Base-by-base conservation (phyloP, 2,329 filamentous ascomycete species). In the Aspergillus fumigatus region DNA sequence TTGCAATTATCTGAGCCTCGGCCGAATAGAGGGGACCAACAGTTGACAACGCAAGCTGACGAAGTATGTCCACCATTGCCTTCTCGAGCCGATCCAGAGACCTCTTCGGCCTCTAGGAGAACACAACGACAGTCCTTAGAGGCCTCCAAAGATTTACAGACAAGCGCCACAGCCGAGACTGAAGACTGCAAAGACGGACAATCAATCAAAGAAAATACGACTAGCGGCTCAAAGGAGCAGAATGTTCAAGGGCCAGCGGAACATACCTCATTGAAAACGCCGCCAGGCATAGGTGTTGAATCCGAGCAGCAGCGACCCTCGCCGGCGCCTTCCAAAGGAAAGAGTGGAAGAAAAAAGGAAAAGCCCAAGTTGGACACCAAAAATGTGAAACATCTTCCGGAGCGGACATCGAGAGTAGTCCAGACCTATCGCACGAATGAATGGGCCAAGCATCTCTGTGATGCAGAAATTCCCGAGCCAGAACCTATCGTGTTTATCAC, bases 341-440 rank as follows among this genome's bases (percentile, higher is more conserved):
- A 41, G 41, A 48, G 27, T n/a, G 50, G 57, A 29, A 40, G 48
- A 38, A 65, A 50, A 50, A 60, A 63, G 29, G 65, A 64, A 32
- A 63, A 61, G 8, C 60, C 65, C 26, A 65, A 56, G 49, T 55
- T 78, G 49, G 70, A 75, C 45, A 60, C 63, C 10, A 67, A 67
- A 40, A 72, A 71, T 3, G 69, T 78, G 32, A 84, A 85, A 3
- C 80, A 80, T 10, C 80, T 96, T 9, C 89, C 90, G 0, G 77
- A 80, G n/a, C 84, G 85, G 11, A 74, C 92, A 35, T 94, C 92
- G 1, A 87, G 84, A 59, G 83, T 96, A 8, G 88, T 92, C 1
- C 79, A 90, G 70, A 89, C 88, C 0, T 96, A 94, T 69, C 85
- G 93, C 56, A 97, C 92, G 1, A 96, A 96, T 62, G 93, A 97